phyloP scores from a whole-genome alignment of 768 basidiomycete genomes.

The Hypsizygus marmoreus region DNA sequence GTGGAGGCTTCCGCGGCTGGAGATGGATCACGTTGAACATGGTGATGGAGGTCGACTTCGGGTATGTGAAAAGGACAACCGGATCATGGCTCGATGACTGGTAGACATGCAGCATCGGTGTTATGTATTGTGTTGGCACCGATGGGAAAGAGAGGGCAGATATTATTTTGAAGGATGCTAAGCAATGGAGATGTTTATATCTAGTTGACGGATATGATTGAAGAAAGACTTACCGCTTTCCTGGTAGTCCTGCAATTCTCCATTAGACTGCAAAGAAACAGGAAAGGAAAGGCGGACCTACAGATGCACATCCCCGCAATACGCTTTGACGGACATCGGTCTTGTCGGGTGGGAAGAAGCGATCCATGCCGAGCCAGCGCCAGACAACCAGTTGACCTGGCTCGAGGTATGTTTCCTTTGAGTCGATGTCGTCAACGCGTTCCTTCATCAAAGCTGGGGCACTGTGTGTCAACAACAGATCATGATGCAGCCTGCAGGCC shows the following conservation, averaged over 20 bases:
- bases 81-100: constrained; percentile 52
- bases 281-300: constrained; percentile 32
- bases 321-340: constrained; percentile 32
- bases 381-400: constrained; percentile 61
- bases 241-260: constrained; percentile 60
- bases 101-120: constrained; percentile 42
- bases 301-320: constrained; percentile 62
- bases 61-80: constrained; percentile 45
- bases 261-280: background rate
- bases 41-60: constrained; percentile 40
- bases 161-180: constrained; percentile 69
- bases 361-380: constrained; percentile 66
- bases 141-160: constrained; percentile 49
- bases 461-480: constrained; percentile 56
- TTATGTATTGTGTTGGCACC: constrained; percentile 31
- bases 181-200: background rate
- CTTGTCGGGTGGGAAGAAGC: constrained; percentile 59
- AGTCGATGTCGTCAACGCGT: constrained; percentile 21
- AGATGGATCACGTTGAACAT: constrained; percentile 51
- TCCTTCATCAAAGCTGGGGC: constrained; percentile 50
- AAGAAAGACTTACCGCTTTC: constrained; percentile 60
- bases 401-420: constrained; percentile 32
- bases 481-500: constrained; percentile 58
- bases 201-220: background rate
- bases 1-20: constrained; percentile 40